phyloP scores from a whole-genome alignment of 768 basidiomycete species.

The Panaeolus cyanescens region DNA sequence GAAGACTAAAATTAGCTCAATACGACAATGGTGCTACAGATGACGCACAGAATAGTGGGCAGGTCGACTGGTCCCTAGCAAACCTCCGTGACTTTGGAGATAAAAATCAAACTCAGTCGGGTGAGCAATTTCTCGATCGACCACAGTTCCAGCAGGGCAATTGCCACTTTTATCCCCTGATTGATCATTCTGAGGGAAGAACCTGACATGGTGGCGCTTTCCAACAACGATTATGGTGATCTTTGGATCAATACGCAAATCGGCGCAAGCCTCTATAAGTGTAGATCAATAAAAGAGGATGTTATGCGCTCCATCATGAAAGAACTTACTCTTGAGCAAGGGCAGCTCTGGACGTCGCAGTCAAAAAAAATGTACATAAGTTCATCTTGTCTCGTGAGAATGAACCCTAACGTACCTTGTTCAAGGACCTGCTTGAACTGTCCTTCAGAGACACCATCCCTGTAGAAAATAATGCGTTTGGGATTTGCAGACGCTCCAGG shows the following conservation, averaged over 20 bases:
- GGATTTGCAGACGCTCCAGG: slow-evolving; percentile 45
- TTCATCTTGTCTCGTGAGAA: background rate
- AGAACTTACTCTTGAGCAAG: slow-evolving; percentile 51
- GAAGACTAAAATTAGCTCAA: background rate
- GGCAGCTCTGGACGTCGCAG: slow-evolving; percentile 50
- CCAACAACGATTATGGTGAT: slow-evolving; percentile 83
- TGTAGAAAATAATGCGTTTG: slow-evolving; percentile 75
- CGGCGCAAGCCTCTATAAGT: slow-evolving; percentile 60
- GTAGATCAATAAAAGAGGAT: background rate
- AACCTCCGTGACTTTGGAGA: slow-evolving; percentile 76
- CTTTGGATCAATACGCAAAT: slow-evolving; percentile 56
- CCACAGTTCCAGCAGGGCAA: slow-evolving; percentile 78
- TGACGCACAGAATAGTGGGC: slow-evolving; percentile 43
- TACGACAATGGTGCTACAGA: background rate
- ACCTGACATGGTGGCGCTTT: slow-evolving; percentile 71
- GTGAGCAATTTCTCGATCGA: slow-evolving; percentile 75
- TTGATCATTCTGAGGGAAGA: slow-evolving; percentile 29
- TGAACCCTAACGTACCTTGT: slow-evolving; percentile 39
- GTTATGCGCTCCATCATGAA: background rate
- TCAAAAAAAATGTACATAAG: background rate
- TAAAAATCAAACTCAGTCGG: slow-evolving; percentile 83
- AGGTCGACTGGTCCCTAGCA: slow-evolving; percentile 74
- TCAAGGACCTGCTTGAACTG: slow-evolving; percentile 58
- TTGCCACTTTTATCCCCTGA: slow-evolving; percentile 74
- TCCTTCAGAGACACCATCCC: slow-evolving; percentile 60